Evolutionary conservation across 257 asterid species (phyloP).

Genomic region (Penstemon davidsonii): DNA sequence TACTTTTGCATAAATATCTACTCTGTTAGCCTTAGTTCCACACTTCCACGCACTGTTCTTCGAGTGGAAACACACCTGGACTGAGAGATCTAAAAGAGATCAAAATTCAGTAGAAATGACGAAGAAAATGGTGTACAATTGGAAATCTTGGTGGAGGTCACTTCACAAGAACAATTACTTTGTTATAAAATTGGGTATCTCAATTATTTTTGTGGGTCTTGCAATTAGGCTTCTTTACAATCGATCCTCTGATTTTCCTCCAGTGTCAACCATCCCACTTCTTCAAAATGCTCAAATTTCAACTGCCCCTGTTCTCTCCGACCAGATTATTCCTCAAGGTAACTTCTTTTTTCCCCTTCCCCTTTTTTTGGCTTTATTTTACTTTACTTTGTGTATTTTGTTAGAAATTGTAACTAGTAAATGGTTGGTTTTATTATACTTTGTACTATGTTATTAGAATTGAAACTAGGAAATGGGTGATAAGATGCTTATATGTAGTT

Average conservation of each 20-base stretch:
- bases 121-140: slow-evolving; percentile 41
- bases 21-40: not conserved
- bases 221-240: slow-evolving; percentile 48
- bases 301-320: slow-evolving; percentile 23
- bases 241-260: slow-evolving; percentile 48
- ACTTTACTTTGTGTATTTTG: not conserved
- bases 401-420: not conserved
- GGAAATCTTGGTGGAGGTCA: slow-evolving; percentile 53
- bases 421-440: not conserved
- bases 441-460: not conserved
- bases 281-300: slow-evolving; percentile 27
- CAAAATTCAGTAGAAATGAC: slow-evolving; percentile 27
- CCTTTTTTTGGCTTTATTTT: too few species aligned
- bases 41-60: not conserved
- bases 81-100: not conserved
- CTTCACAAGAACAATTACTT: slow-evolving; percentile 47
- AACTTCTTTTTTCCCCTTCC: slow-evolving; percentile 12
- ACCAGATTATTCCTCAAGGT: slow-evolving; percentile 49
- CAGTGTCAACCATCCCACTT: slow-evolving; percentile 42
- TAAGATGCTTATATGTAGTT: not conserved
- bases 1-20: not conserved
- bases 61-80: too few species aligned
- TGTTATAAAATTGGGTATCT: slow-evolving; percentile 53
- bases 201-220: slow-evolving; percentile 54
- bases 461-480: not conserved